Evolutionary conservation across 495 filamentous ascomycete genomes (phyloP).

Genomic region (Aspergillus wentii): DNA sequence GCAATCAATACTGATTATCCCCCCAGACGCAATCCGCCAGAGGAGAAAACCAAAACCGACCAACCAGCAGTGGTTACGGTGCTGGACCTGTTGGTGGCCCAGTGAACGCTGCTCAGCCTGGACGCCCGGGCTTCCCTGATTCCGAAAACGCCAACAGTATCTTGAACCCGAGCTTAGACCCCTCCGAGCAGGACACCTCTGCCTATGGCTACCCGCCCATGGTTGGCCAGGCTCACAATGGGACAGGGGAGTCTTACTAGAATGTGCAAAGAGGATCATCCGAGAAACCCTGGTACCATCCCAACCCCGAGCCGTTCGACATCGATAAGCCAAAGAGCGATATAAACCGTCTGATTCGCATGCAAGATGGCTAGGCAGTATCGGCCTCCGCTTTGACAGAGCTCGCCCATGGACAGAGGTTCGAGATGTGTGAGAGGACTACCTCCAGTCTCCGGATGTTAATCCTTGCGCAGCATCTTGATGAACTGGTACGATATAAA

Average conservation of each 20-base stretch:
- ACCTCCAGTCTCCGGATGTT: conserved; percentile 2
- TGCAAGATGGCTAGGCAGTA: neutral
- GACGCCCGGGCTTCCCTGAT: conserved; percentile 48
- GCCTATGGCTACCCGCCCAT: conserved; percentile 63
- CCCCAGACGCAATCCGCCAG: conserved; percentile 70
- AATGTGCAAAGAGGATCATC: conserved; percentile 5
- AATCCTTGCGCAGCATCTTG: conserved; percentile 7
- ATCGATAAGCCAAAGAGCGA: neutral
- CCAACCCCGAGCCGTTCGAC: neutral
- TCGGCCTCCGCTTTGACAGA: neutral
- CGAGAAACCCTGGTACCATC: conserved; percentile 1
- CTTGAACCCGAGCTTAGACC: conserved; percentile 57
- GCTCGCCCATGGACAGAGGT: neutral
- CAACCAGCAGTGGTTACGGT: conserved; percentile 65
- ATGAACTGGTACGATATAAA: conserved; percentile 12
- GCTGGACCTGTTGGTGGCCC: conserved; percentile 44
- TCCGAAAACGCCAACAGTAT: conserved; percentile 55
- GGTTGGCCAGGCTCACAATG: conserved; percentile 60
- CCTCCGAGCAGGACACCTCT: conserved; percentile 50
- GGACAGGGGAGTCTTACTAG: conserved; percentile 53
- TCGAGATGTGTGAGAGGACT: neutral
- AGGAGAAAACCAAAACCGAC: conserved; percentile 67
- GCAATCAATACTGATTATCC: conserved; percentile 6
- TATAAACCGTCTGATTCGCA: neutral
- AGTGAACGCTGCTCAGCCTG: conserved; percentile 39